Base-by-base conservation (phyloP, 179 eudicot genomes). In the Silene coronaria region DNA sequence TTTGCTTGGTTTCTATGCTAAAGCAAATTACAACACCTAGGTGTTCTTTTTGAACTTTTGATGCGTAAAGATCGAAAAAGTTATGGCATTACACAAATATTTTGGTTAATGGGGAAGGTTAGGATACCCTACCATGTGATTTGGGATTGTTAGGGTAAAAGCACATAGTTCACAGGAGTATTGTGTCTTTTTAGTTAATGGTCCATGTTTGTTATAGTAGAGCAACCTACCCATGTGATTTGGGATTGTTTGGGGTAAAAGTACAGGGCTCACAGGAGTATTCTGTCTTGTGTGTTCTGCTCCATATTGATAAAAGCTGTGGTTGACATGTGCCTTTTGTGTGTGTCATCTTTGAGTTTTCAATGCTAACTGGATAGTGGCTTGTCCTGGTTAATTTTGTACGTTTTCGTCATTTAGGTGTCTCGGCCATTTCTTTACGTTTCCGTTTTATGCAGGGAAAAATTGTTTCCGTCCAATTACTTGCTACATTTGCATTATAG, bases 281-380 rank as follows among this genome's bases (percentile, higher is more conserved):
- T 51, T 22, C 5, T 70, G 75, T 76, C 75, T 36, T 42, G 28
- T 51, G 17, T 71, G 64, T 38, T 19, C 6, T 77, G 65, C 11
- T 38, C 70, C 51, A 60, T 60, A 61, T 59, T 71, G 21, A 48
- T 77, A 51, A 77, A 70, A 46, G 80, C 80, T 77, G 46, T 38
- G 63, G 9, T 61, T 77, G 28, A 55, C 80, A 77, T 77, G 75
- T 77, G 75, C 69, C 51, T 77, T 3, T 27, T 69, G 24, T 67
- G 32, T 28, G 32, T 28, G 32, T 28, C 55, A 30, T 67, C 1
- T 75, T 32, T 27, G 2, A 28, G 62, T 46, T 67, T 67, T 4
- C 38, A 36, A 22, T 67, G 16, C 72, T 67, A 55, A 42, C 66
- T 67, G 23, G 66, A 28, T 28, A 28, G 1, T 28, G 32, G 3